These are phyloP conservation scores for Yarrowia keelungensis DNA, from an alignment of 805 yeast genomes.

Conservation along the genomic window DNA sequence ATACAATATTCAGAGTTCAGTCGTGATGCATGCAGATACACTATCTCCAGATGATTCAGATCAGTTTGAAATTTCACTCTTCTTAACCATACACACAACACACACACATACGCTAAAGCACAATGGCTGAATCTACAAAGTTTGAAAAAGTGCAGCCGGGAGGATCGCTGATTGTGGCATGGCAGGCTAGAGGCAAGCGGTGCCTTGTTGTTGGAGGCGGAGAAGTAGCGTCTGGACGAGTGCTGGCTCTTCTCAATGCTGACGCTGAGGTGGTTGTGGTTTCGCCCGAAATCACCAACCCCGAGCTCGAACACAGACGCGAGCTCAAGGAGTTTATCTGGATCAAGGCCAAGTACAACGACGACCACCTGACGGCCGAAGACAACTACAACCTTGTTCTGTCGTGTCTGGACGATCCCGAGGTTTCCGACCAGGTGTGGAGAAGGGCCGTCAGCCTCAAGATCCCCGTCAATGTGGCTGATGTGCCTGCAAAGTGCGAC, in stretches of 20 bases:
- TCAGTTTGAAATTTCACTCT: conserved; percentile 1
- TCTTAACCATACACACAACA: not conserved
- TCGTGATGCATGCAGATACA: conserved; percentile 30
- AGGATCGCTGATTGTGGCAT: conserved; percentile 71
- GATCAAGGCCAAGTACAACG: conserved; percentile 45
- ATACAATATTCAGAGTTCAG: conserved; percentile 9
- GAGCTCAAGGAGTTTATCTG: conserved; percentile 43
- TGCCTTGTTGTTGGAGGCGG: conserved; percentile 77
- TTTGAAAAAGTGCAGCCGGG: conserved; percentile 41
- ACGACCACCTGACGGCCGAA: conserved; percentile 46
- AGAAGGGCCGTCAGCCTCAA: conserved; percentile 55
- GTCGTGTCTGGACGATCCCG: conserved; percentile 77
- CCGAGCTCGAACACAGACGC: conserved; percentile 38
- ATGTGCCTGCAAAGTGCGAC: conserved; percentile 82
- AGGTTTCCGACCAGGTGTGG: conserved; percentile 63
- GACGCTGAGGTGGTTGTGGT: conserved; percentile 74
- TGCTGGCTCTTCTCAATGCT: conserved; percentile 70
- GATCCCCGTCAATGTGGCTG: conserved; percentile 78
- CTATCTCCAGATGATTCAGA: conserved; percentile 28
- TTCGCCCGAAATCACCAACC: conserved; percentile 60
- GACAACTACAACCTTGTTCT: conserved; percentile 67
- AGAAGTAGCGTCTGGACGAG: conserved; percentile 72
- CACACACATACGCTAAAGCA: not conserved
- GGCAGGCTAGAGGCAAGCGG: conserved; percentile 72
- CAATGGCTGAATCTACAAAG: not conserved